These are phyloP conservation scores for Colletotrichum sp. DNA, from an alignment of 2,329 filamentous ascomycete genomes.

Conservation along the genomic window DNA sequence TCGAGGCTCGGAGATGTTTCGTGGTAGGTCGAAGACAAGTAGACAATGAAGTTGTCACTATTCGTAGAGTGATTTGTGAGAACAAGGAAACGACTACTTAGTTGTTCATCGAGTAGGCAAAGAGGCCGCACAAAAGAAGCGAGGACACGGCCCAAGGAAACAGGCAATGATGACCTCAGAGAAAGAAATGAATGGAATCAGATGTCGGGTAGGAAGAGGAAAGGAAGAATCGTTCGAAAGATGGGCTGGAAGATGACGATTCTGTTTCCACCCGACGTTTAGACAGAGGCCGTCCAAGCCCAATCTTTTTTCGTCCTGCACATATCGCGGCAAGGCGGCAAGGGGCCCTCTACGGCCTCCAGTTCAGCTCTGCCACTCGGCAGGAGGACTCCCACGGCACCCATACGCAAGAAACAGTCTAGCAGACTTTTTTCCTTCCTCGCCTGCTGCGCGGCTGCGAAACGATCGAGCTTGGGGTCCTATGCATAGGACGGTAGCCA, in stretches of 20 bases:
- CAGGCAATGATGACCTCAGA: conserved; percentile 10
- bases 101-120: not conserved
- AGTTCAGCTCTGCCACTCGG: conserved; percentile 1
- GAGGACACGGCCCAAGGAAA: not conserved
- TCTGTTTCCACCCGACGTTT: conserved; percentile 16
- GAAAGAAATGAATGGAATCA: not conserved
- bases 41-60: conserved; percentile 16
- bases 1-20: conserved; percentile 9
- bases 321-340: conserved; percentile 14
- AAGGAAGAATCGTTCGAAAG: conserved; percentile 1
- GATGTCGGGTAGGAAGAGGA: not conserved
- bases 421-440: not conserved
- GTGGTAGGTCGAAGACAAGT: not conserved
- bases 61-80: not conserved
- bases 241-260: conserved; percentile 20
- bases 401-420: not conserved
- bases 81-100: not conserved
- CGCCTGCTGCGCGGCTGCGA: not conserved
- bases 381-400: conserved; percentile 4
- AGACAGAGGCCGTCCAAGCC: not conserved
- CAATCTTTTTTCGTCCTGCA: not conserved
- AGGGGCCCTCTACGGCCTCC: not conserved
- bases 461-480: not conserved
- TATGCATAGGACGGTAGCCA: not conserved
- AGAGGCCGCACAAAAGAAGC: conserved; percentile 11